phyloP scores from a whole-genome alignment of 345 rosid genomes.

The Gossypium australe region DNA sequence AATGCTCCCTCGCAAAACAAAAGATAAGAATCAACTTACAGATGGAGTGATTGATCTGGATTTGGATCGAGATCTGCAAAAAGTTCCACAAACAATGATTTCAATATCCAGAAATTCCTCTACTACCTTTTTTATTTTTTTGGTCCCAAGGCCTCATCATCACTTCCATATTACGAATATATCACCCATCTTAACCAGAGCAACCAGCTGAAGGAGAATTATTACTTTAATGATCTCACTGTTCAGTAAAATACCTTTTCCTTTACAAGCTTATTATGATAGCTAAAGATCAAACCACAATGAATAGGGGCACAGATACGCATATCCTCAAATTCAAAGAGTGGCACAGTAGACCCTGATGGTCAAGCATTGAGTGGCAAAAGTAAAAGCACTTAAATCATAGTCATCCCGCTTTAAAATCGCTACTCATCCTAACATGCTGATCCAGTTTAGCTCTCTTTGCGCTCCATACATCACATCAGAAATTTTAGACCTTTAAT shows the following conservation, averaged over 20 bases:
- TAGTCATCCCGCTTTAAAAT: constrained; percentile 38
- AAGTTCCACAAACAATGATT: constrained; percentile 27
- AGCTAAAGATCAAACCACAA: constrained; percentile 12
- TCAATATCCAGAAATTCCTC: constrained; percentile 22
- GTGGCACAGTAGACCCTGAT: constrained; percentile 14
- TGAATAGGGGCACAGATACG: neutral
- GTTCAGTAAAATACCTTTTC: constrained; percentile 2
- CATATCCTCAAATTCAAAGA: constrained; percentile 14
- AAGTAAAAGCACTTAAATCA: constrained; percentile 28
- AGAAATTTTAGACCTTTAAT: constrained; percentile 12
- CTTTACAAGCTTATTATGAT: constrained; percentile 11
- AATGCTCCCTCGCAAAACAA: neutral
- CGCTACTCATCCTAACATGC: constrained; percentile 27
- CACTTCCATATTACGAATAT: constrained; percentile 16
- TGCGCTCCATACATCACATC: constrained; percentile 21
- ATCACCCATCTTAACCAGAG: constrained; percentile 19
- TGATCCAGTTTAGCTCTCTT: constrained; percentile 22
- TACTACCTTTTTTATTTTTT: constrained; percentile 3
- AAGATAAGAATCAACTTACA: constrained; percentile 35
- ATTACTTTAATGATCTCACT: constrained; percentile 10
- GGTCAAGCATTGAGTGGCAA: constrained; percentile 21
- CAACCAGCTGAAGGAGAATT: constrained; percentile 4
- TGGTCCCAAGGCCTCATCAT: constrained; percentile 19
- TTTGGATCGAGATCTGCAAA: constrained; percentile 61
- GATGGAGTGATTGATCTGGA: constrained; percentile 56